These are phyloP conservation scores for Gamsiella multidivaricata DNA, from an alignment of 192 early-diverging fungal species.

Conservation along the genomic window DNA sequence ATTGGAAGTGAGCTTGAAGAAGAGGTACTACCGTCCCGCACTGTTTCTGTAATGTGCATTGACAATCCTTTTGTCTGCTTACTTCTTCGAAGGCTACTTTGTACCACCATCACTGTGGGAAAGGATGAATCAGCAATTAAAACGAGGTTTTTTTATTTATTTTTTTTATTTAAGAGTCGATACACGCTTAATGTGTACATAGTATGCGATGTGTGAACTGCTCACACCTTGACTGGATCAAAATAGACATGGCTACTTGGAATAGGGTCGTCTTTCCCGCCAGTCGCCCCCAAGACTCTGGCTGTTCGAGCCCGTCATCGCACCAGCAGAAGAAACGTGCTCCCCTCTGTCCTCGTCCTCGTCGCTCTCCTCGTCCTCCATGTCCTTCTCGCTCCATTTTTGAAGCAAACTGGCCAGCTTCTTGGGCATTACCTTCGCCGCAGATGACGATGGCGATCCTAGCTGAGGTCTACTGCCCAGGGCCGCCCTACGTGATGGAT, in stretches of 20 bases:
- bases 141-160: neutral
- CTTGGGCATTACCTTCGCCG: conserved; percentile 44
- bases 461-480: conserved; percentile 6
- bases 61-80: neutral
- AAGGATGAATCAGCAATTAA: neutral
- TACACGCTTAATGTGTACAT: no score
- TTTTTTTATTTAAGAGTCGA: neutral
- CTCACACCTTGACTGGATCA: no score
- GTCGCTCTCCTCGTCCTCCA: conserved; percentile 9
- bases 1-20: no score
- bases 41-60: no score
- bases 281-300: conserved; percentile 40
- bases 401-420: conserved; percentile 42
- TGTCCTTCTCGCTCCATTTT: conserved; percentile 48
- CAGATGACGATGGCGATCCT: neutral
- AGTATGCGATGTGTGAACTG: no score
- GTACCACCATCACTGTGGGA: neutral
- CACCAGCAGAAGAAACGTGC: neutral
- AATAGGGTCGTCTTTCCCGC: conserved; percentile 21
- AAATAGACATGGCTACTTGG: neutral
- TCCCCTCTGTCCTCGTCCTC: conserved; percentile 19
- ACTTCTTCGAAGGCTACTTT: neutral
- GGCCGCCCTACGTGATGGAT: conserved; percentile 29
- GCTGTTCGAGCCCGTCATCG: conserved; percentile 29
- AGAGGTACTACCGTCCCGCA: no score